Base-by-base conservation (phyloP, 306 rosid genomes). In the Sechiopsis laciniata region DNA sequence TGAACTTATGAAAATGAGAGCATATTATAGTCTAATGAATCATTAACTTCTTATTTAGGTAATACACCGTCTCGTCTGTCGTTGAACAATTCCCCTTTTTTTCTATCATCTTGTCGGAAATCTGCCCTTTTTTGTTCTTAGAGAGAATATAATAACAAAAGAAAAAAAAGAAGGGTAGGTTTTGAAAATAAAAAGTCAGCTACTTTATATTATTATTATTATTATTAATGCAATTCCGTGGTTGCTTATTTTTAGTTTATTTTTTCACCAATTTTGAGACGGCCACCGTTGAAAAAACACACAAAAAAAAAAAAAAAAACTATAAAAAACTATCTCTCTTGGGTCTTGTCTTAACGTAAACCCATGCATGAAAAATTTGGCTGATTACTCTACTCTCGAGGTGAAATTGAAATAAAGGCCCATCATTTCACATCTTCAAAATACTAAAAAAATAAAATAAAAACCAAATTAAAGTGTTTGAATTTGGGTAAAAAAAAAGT, bases 291-390 rank as follows among this genome's bases (percentile, higher is more conserved):
- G 13, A 32, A 2, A 32, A 32, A 2, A 32, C 2, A 2, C 2
- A 32, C 0, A 35, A n/a, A 35, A 29, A 63, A 60, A 63, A n/a
- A n/a, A n/a, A n/a, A n/a, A n/a, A n/a, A n/a, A n/a, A n/a, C n/a
- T n/a, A n/a, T n/a, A n/a, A n/a, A 1, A 3, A 6, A 2, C 15
- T 0, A 5, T 52, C 7, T 57, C 35, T 10, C 62, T 19, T 17
- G 72, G 55, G 72, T 66, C 55, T 17, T 66, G 35, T 66, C 72
- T 45, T 2, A 66, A 66, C 72, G 72, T 66, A 45, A 45, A 1
- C 19, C 46, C 35, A 66, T 66, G 72, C 72, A 66, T 66, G 72
- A 66, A 66, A 66, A 40, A 66, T 32, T 29, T 42, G 72, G 35
- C 72, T 40, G 53, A 19, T 66, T 10, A 9, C 72, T 42, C 72